Evolutionary conservation across 768 basidiomycete genomes (phyloP).

Genomic region (Lactarius trivialis): DNA sequence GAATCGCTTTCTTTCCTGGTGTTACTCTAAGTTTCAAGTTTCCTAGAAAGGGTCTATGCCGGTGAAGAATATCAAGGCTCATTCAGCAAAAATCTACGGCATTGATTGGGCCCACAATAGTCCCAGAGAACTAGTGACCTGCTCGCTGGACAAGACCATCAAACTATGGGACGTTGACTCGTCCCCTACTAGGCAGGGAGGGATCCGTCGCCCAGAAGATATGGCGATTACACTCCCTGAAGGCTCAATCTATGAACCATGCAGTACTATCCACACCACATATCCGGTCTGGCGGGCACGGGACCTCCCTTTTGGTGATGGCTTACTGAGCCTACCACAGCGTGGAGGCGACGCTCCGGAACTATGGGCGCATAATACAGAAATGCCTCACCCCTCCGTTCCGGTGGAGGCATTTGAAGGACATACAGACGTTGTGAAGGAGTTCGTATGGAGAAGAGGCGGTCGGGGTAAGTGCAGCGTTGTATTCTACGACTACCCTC

Average conservation of each 20-base stretch:
- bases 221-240: slow-evolving; percentile 16
- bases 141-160: slow-evolving; percentile 90
- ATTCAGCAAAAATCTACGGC: slow-evolving; percentile 91
- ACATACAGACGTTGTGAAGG: slow-evolving; percentile 90
- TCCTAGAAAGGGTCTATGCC: slow-evolving; percentile 83
- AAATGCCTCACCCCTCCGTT: slow-evolving; percentile 28
- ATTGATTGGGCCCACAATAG: slow-evolving; percentile 88
- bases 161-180: slow-evolving; percentile 71
- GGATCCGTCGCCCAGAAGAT: slow-evolving; percentile 2
- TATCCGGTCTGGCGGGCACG: slow-evolving; percentile 96
- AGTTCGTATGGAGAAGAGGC: slow-evolving; percentile 91
- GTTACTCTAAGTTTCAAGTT: not conserved
- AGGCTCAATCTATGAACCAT: slow-evolving; percentile 33
- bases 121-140: slow-evolving; percentile 81
- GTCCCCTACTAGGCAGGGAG: slow-evolving; percentile 7
- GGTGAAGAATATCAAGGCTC: slow-evolving; percentile 66
- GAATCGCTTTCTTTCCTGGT: not conserved
- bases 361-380: slow-evolving; percentile 56
- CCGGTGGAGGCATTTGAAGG: slow-evolving; percentile 79
- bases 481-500: not conserved
- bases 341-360: slow-evolving; percentile 77
- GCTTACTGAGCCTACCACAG: slow-evolving; percentile 83
- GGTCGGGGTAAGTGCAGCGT: slow-evolving; percentile 38
- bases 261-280: slow-evolving; percentile 54
- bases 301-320: slow-evolving; percentile 85